phyloP scores from a whole-genome alignment of 116 monocot genomes.

The Zostera marina region DNA sequence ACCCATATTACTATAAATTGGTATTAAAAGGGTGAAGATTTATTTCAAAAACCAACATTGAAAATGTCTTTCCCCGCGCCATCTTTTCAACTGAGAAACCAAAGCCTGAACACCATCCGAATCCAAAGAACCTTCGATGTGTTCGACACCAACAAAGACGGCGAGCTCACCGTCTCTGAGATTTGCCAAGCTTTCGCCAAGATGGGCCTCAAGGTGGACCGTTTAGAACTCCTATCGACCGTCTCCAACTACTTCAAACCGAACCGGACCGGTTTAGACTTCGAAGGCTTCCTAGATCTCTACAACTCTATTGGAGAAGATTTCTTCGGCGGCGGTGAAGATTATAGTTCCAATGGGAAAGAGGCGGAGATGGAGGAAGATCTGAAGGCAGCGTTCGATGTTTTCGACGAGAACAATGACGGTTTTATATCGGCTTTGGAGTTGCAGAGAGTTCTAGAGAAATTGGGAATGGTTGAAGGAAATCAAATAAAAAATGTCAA shows the following conservation, averaged over 20 bases:
- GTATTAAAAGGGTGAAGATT: no score
- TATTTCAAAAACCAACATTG: background rate
- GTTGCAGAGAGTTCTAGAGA: conserved; percentile 45
- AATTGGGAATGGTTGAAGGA: conserved; percentile 37
- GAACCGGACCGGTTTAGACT: conserved; percentile 13
- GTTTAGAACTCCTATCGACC: conserved; percentile 11
- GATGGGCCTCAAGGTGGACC: conserved; percentile 19
- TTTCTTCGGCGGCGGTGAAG: conserved; percentile 8
- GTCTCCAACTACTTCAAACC: conserved; percentile 21
- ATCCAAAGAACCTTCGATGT: conserved; percentile 41
- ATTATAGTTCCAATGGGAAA: background rate
- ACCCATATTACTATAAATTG: no score
- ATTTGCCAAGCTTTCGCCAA: conserved; percentile 13
- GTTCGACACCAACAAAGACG: conserved; percentile 43
- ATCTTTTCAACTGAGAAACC: conserved; percentile 25
- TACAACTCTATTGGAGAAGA: conserved; percentile 18
- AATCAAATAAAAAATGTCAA: conserved; percentile 20
- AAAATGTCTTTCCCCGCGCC: conserved; percentile 9
- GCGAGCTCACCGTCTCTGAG: conserved; percentile 32
- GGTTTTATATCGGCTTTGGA: conserved; percentile 53
- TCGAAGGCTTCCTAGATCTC: conserved; percentile 25
- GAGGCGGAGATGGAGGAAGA: conserved; percentile 23
- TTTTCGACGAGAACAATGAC: conserved; percentile 55
- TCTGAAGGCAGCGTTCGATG: conserved; percentile 44
- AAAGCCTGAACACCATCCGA: conserved; percentile 30